Percentiles rank a stretch among this genome's conserved stretches.
Evolutionary conservation across 116 monocot genomes (phyloP).

Genomic region (Iris pallida): DNA sequence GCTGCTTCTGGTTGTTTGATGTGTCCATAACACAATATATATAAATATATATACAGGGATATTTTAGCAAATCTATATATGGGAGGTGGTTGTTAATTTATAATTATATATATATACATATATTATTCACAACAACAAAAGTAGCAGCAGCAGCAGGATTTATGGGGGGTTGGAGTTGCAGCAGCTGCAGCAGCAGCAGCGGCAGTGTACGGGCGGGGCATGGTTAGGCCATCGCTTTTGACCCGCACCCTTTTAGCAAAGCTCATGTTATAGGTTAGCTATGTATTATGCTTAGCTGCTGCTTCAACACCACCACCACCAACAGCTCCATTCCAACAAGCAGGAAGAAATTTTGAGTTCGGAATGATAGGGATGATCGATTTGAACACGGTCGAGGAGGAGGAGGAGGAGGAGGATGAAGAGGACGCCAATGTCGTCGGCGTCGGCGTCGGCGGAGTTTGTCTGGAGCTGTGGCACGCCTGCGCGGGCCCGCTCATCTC

Average conservation of each 20-base stretch:
- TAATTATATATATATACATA: too few relatives aligned
- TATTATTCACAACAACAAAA: too few relatives aligned
- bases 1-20: too few relatives aligned
- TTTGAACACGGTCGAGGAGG: constrained; percentile 22
- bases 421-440: not conserved
- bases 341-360: too few relatives aligned
- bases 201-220: constrained; percentile 13
- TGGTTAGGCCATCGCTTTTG: constrained; percentile 15
- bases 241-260: constrained; percentile 21
- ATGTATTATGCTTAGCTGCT: too few relatives aligned
- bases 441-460: constrained; percentile 19
- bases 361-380: constrained; percentile 24
- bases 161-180: constrained; percentile 1
- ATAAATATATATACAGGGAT: too few relatives aligned
- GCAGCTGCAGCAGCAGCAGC: too few relatives aligned
- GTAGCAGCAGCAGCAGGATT: constrained; percentile 12
- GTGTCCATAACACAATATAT: too few relatives aligned
- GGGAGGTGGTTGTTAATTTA: too few relatives aligned
- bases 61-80: too few relatives aligned
- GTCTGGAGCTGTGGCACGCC: constrained; percentile 83
- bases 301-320: too few relatives aligned
- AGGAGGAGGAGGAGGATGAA: constrained; percentile 22
- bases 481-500: constrained; percentile 68
- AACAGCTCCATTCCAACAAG: too few relatives aligned
- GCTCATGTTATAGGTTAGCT: constrained; percentile 12